A percentile compares a stretch with the other conserved stretches of the same genome.
Evolutionary conservation across 2,329 filamentous ascomycete species (phyloP).

Genomic region (Cercospora sp.): DNA sequence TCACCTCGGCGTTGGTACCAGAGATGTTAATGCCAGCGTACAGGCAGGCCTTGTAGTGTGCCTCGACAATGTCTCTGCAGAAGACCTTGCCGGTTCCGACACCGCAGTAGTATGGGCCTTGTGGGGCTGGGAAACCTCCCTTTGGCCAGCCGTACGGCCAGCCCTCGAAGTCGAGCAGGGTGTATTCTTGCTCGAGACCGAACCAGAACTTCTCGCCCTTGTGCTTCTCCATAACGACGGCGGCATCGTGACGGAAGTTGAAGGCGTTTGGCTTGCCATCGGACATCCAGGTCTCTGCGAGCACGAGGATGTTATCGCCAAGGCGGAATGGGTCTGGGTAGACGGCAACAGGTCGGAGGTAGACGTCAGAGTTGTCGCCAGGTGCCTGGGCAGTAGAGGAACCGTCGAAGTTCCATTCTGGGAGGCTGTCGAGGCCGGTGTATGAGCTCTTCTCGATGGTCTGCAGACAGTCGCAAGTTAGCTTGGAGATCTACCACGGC

Average conservation of each 20-base stretch:
- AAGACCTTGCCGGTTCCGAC: conserved; percentile 96
- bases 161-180: conserved; percentile 79
- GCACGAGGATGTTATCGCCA: conserved; percentile 88
- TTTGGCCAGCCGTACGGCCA: conserved; percentile 91
- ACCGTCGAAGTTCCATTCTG: conserved; percentile 82
- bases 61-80: conserved; percentile 96
- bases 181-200: conserved; percentile 98
- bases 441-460: conserved; percentile 61
- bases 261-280: conserved; percentile 96
- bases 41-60: conserved; percentile 87
- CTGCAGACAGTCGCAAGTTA: conserved; percentile 44
- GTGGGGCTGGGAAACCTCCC: conserved; percentile 85
- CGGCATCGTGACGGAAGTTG: conserved; percentile 94
- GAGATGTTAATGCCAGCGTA: conserved; percentile 92
- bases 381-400: conserved; percentile 91
- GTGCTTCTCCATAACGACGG: conserved; percentile 86
- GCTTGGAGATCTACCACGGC: not conserved
- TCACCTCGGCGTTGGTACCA: conserved; percentile 98
- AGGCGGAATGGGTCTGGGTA: conserved; percentile 91
- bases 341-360: conserved; percentile 85
- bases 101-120: conserved; percentile 97
- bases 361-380: conserved; percentile 95
- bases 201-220: conserved; percentile 89
- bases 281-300: conserved; percentile 90
- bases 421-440: conserved; percentile 62